Base-by-base conservation (phyloP, 139 green algal species). In the Micromonas commoda region DNA sequence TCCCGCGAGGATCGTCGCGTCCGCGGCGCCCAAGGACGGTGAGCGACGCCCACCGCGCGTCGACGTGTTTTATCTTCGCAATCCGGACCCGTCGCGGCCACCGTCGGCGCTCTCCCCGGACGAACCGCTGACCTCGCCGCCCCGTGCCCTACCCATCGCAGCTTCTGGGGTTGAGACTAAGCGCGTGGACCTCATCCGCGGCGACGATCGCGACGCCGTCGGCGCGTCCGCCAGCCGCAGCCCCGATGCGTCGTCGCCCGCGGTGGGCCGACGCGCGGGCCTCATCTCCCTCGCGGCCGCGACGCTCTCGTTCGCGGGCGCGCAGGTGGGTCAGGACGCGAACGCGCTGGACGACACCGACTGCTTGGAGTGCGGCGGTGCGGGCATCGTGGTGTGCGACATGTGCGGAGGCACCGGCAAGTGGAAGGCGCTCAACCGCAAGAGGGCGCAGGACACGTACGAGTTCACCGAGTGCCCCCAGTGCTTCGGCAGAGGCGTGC, bases 331-430 rank as follows among this genome's bases (percentile, higher is more conserved):
- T n/a, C n/a, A n/a, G n/a, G n/a, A n/a, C 29, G 31, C 31, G 31
- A 13, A 16, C 33, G 68, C 31, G 72, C 32, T 78, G 32, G 69
- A 3, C 19, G 26, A 38, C 23, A 75, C 9, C 37, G 34, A 60
- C 4, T 97, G 92, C 85, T 71, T 84, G 2, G 92, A 97, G 79
- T 97, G 93, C 81, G 80, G 81, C 4, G 92, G 91, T 37, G 87
- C 86, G 2, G 93, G 93, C 37, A 82, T 93, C 16, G 80, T 86
- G 0, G 81, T 90, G 16, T 97, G 94, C 38, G 95, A 99, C 89
- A 97, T 99, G 95, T 99, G 95, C 81, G 94, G 94, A 13, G 94
- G 95, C 26, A 97, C 91, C 24, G 95, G 95, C 76, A 98, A 98
- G 84, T 99, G 95, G 95, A 88, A 93, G 21, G 95, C 94, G 0